Percentiles rank a stretch among this genome's conserved stretches.
phyloP scores from a whole-genome alignment of 2,329 filamentous ascomycete species.

The Talaromyces pinophilus region DNA sequence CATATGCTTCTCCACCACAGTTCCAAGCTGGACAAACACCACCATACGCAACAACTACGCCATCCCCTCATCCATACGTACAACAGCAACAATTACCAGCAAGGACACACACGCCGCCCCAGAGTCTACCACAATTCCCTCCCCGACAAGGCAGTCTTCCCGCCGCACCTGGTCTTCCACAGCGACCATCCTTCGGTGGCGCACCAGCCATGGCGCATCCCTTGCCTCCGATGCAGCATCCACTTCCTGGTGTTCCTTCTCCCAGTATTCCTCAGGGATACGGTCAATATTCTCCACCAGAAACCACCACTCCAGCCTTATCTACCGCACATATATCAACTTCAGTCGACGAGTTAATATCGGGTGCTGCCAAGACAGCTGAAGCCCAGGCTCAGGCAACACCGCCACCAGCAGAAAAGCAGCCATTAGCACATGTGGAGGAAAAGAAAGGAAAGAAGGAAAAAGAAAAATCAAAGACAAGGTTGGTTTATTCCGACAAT shows the following conservation, averaged over 20 bases:
- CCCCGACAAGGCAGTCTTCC: conserved; percentile 57
- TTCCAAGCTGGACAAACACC: conserved; percentile 32
- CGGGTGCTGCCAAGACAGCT: conserved; percentile 50
- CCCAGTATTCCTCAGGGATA: conserved; percentile 29
- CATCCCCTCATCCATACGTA: conserved; percentile 44
- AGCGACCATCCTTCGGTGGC: conserved; percentile 60
- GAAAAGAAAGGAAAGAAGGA: conserved; percentile 69
- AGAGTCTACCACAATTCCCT: conserved; percentile 40
- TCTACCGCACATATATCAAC: conserved; percentile 36
- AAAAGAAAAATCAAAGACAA: conserved; percentile 64
- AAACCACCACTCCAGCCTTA: conserved; percentile 35
- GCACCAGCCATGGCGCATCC: conserved; percentile 56
- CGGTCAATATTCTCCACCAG: conserved; percentile 36
- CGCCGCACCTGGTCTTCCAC: conserved; percentile 59
- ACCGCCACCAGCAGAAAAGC: conserved; percentile 40
- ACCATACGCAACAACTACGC: conserved; percentile 41
- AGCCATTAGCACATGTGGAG: conserved; percentile 42
- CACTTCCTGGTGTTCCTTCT: conserved; percentile 42
- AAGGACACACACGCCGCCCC: conserved; percentile 47
- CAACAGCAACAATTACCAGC: conserved; percentile 47
- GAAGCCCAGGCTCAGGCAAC: conserved; percentile 38
- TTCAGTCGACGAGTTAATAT: conserved; percentile 56
- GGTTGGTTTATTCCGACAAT: conserved; percentile 80
- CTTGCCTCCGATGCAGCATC: conserved; percentile 60
- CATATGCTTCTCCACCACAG: conserved; percentile 22